These are phyloP conservation scores for Aspergillus spinulosporus DNA, from an alignment of 2,329 filamentous ascomycete genomes.

Conservation along the genomic window DNA sequence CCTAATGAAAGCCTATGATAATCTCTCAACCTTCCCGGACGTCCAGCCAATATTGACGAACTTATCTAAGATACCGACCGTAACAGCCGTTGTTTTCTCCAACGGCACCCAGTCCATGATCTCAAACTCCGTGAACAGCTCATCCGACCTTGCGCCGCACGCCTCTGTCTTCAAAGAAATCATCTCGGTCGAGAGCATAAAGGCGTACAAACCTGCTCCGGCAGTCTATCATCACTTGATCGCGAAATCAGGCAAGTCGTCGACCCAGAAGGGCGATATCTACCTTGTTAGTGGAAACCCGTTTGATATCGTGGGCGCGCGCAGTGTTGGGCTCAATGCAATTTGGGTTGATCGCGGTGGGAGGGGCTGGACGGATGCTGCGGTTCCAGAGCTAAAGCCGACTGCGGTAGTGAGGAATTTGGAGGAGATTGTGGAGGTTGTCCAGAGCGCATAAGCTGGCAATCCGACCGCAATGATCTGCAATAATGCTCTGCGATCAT, in stretches of 20 bases:
- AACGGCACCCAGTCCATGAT: constrained; percentile 69
- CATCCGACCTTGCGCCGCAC: constrained; percentile 56
- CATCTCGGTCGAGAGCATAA: constrained; percentile 61
- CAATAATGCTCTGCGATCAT: too few species aligned
- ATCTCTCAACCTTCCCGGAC: constrained; percentile 65
- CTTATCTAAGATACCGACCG: constrained; percentile 42
- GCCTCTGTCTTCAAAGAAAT: constrained; percentile 54
- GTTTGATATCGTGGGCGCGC: constrained; percentile 70
- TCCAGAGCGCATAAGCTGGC: neutral
- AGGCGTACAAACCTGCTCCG: constrained; percentile 65
- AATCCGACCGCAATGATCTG: neutral
- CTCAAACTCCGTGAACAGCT: constrained; percentile 58
- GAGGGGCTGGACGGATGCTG: constrained; percentile 64
- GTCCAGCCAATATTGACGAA: constrained; percentile 55
- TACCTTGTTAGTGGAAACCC: constrained; percentile 73
- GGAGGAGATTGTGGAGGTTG: constrained; percentile 54
- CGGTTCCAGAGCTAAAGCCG: constrained; percentile 55
- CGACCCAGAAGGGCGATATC: constrained; percentile 50
- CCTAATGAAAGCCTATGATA: constrained; percentile 66
- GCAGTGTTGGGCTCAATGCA: constrained; percentile 57
- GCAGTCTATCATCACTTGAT: constrained; percentile 63
- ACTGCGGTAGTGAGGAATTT: constrained; percentile 57
- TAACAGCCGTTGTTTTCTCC: constrained; percentile 66
- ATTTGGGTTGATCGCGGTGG: constrained; percentile 32
- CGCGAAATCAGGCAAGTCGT: constrained; percentile 49